Base-by-base conservation (phyloP, 192 early-diverging fungal species). In the Gonapodya prolifera region DNA sequence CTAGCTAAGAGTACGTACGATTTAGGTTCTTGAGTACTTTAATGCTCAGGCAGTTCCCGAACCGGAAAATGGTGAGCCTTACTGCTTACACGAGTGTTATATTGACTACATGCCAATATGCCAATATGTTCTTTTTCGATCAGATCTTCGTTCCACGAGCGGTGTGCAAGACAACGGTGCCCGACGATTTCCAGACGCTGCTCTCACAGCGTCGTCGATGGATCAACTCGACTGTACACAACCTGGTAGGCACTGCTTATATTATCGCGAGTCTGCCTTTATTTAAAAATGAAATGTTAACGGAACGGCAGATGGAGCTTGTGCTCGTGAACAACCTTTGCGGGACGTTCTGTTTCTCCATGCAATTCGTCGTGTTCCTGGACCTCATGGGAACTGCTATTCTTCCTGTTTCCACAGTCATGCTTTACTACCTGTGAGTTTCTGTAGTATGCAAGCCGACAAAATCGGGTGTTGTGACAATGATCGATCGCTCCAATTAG, bases 141-240 rank as follows among this genome's bases (percentile, higher is more conserved):
- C n/a, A n/a, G n/a, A 85, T 91, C 81, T 95, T 92, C 83, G 89
- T 91, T 28, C 90, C 91, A 18, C 83, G 87, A 76, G 93, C 94
- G 0, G 83, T 88, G 33, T 95, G 94, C 79, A 86, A 91, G 79
- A 95, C 94, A 0, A 84, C 90, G 1, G 94, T 92, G 8, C 94
- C 94, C 0, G 87, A 90, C 80, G 84, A 85, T 18, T 95, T 92
- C 80, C 84, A 80, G 76, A 90, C 91, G 34, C 84, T 97, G 33
- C 78, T 97, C 76, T 94, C 92, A 69, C 95, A 97, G 82, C 86
- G 95, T 69, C 89, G 95, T 75, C 90, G 96, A 33, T 98, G 96
- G 96, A 98, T 98, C 83, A 98, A 98, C 84, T 94, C 92, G 76
- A 98, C 96, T 0, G 92, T 98, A 78, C 96, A 98, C 83, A 98